Conservation (phyloP, 179 eudicot species). For the Corrigiola litoralis region DNA sequence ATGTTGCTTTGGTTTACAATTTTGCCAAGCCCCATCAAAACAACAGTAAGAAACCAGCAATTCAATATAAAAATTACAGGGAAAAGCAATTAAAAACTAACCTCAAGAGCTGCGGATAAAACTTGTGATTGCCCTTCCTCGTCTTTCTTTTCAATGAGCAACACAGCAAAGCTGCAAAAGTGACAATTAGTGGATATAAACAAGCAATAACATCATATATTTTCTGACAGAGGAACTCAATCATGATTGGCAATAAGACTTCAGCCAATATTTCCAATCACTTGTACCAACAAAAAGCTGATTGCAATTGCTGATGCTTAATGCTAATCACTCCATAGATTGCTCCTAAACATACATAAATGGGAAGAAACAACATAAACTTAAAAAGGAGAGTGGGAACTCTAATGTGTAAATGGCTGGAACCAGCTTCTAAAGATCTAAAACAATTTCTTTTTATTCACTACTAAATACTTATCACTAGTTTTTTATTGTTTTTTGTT, state of each 20-base stretch:
- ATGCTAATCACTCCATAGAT: too few relatives aligned
- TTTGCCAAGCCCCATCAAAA: not conserved
- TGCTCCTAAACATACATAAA: too few relatives aligned
- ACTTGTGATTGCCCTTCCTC: slow-evolving; percentile 94
- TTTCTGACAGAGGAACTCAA: not conserved
- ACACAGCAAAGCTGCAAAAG: slow-evolving; percentile 69
- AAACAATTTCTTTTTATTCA: too few relatives aligned
- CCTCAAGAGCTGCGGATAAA: slow-evolving; percentile 94
- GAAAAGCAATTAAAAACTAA: slow-evolving; percentile 10
- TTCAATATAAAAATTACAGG: not conserved
- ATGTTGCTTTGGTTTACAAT: not conserved
- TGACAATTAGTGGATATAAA: slow-evolving; percentile 5
- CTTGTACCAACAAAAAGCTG: not conserved
- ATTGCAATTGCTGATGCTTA: too few relatives aligned
- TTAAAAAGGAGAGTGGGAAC: too few relatives aligned
- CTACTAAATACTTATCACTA: too few relatives aligned
- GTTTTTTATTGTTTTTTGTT: too few relatives aligned
- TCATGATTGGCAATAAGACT: too few relatives aligned
- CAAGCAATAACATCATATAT: not conserved
- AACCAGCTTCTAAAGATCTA: too few relatives aligned
- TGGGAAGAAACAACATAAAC: too few relatives aligned
- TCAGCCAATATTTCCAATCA: too few relatives aligned
- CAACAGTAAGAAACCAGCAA: slow-evolving; percentile 1
- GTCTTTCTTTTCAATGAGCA: slow-evolving; percentile 79
- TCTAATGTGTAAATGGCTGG: too few relatives aligned